Base-by-base conservation (phyloP, 1,139 yeast genomes). In the Suzukiozyma palmioleophila region DNA sequence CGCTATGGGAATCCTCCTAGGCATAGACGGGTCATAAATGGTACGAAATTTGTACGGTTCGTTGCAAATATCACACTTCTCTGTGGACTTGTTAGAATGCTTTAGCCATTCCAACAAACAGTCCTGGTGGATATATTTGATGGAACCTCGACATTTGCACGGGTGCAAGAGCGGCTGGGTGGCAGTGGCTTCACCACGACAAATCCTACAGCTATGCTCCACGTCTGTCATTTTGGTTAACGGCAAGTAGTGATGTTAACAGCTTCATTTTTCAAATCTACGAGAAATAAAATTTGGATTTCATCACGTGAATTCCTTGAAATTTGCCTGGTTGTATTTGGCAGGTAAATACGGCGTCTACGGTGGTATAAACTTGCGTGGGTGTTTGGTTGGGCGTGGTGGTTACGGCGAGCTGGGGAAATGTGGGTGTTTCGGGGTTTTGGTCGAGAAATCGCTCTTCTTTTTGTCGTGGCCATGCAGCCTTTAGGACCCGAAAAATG, bases 141-240 rank as follows among this genome's bases (percentile, higher is more conserved):
- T 94, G 24, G 96, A 84, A 2, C 99, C 99, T 43, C 89, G 75
- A 61, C 98, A 92, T 54, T 79, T 82, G 62, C 99, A 92, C 1
- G 99, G 98, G 60, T 87, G 92, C 47, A 77, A 84, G 38, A 92
- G 67, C 3, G 97, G 97, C 48, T 87, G 92, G 1, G 75, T 77
- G 0, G 64, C 66, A 0, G 94, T 77, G n/a, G 79, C 92, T 53
- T 88, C 97, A 36, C 95, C 92, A 42, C 96, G 83, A 59, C 99
- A 92, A 40, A 92, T 90, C 46, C 98, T 83, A 60, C 99, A 94
- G 2, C 81, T 72, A 29, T 72, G 47, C 12, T 49, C 51, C 27
- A 41, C 35, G 11, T 46, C 49, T n/a, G 46, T 37, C 42, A 43
- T 45, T 32, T 18, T 18, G 22, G 22, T 8, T n/a, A 26, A 8